phyloP scores from a whole-genome alignment of 805 yeast genomes.

The Candida ficus region DNA sequence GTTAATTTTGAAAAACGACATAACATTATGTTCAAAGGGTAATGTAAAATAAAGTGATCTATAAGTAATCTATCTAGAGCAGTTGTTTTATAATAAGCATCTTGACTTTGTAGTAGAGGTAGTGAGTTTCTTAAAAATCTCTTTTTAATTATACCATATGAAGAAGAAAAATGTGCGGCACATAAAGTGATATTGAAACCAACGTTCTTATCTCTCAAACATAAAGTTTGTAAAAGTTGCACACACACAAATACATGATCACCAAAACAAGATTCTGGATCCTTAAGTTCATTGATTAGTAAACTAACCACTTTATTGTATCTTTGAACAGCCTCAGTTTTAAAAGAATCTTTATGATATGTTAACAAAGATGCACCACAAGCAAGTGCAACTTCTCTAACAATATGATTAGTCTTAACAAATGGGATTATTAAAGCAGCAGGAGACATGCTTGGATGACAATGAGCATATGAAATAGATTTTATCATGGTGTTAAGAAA shows the following conservation, averaged over 20 bases:
- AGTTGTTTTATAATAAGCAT: constrained; percentile 1
- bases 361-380: constrained; percentile 25
- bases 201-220: constrained; percentile 23
- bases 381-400: constrained; percentile 21
- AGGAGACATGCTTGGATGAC: constrained; percentile 18
- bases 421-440: constrained; percentile 16
- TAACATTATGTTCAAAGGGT: constrained; percentile 21
- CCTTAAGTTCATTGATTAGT: constrained; percentile 17
- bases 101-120: not conserved
- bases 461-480: constrained; percentile 21
- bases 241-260: constrained; percentile 23
- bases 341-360: constrained; percentile 16
- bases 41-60: constrained; percentile 23
- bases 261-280: constrained; percentile 20
- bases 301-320: constrained; percentile 18
- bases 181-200: constrained; percentile 23
- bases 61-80: constrained; percentile 19
- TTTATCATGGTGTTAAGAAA: constrained; percentile 19
- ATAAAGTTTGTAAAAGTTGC: constrained; percentile 23
- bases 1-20: constrained; percentile 22
- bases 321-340: constrained; percentile 14
- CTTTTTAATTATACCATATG: constrained; percentile 24
- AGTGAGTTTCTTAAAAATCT: constrained; percentile 11
- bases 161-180: constrained; percentile 23
- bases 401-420: constrained; percentile 14